Percentiles rank a stretch among this genome's conserved stretches.
Evolutionary conservation across 2,329 filamentous ascomycete species (phyloP).

Genomic region (Diplocarpon rosae): DNA sequence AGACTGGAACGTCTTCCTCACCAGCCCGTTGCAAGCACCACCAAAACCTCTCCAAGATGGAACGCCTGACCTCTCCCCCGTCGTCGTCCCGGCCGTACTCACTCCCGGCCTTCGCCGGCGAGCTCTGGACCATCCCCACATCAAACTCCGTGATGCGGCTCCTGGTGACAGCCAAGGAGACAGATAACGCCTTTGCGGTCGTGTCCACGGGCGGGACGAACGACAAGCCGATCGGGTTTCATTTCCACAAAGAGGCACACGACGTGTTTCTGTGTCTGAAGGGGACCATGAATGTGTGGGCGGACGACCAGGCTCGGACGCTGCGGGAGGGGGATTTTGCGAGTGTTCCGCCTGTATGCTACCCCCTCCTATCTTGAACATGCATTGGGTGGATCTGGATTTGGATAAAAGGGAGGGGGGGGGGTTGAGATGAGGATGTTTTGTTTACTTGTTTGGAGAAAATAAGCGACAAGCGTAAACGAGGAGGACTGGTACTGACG

Average conservation of each 20-base stretch:
- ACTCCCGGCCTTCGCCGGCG: constrained; percentile 17
- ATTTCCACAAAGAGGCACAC: constrained; percentile 45
- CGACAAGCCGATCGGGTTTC: constrained; percentile 34
- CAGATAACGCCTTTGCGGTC: constrained; percentile 21
- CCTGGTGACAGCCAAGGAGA: constrained; percentile 23
- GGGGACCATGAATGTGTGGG: constrained; percentile 45
- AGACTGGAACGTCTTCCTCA: too few relatives aligned
- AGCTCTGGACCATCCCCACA: constrained; percentile 22
- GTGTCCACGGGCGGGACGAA: constrained; percentile 20
- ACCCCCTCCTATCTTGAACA: background rate
- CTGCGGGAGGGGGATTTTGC: constrained; percentile 46
- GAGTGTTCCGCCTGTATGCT: constrained; percentile 41
- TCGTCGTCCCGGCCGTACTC: constrained; percentile 14
- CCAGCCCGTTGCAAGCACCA: too few relatives aligned
- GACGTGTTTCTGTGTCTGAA: constrained; percentile 47
- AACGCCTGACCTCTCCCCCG: constrained; percentile 7
- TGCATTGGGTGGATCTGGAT: too few relatives aligned
- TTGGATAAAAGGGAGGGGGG: too few relatives aligned
- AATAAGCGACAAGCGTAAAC: background rate
- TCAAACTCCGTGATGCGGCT: constrained; percentile 20
- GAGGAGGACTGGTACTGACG: background rate
- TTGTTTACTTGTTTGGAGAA: background rate
- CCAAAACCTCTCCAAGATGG: background rate
- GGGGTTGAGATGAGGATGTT: background rate
- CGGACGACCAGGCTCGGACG: constrained; percentile 42